Base-by-base conservation (phyloP, 2,329 filamentous ascomycete genomes). In the Fusarium chlamydosporum region DNA sequence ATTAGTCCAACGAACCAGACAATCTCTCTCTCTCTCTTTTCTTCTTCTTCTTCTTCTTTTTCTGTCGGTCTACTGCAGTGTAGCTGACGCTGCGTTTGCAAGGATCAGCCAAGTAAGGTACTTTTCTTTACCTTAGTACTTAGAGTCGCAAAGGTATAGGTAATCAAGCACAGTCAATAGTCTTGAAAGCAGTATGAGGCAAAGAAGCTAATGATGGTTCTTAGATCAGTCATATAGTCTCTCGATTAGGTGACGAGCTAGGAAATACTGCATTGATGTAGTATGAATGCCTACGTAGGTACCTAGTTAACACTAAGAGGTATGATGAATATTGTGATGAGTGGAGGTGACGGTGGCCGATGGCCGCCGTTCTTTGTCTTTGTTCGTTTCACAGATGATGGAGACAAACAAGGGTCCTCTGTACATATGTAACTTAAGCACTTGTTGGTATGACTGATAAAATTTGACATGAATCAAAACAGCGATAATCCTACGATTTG, bases 291-390 rank as follows among this genome's bases (percentile, higher is more conserved):
- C n/a, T n/a, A n/a, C n/a, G n/a, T n/a, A n/a, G n/a, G n/a, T n/a
- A n/a, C n/a, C n/a, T n/a, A 43, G 4, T 27, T 26, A 43, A 43
- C 16, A 18, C 23, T 27, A 27, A 31, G 13, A 35, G n/a, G 37
- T 16, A 27, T 23, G 23, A 6, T 26, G 15, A 20, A 20, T 15
- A 48, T 47, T 34, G 26, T 23, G 4, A 23, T 6, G 6, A 23
- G 57, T 60, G 58, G 65, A 67, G 51, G 37, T 52, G 29, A 55
- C 65, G 65, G 65, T 65, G 61, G 65, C 62, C 52, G 46, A 66
- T 61, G 56, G 31, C 65, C 61, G 31, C 65, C 61, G 65, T 48
- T 35, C 41, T 43, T 48, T 15, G 38, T 20, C 11, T 42, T 12
- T n/a, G 48, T 38, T 15, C 50, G 53, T 71, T 65, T 57, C 60